phyloP scores from a whole-genome alignment of 225 moss, liverwort and hornwort species.

The Asterella californica region DNA sequence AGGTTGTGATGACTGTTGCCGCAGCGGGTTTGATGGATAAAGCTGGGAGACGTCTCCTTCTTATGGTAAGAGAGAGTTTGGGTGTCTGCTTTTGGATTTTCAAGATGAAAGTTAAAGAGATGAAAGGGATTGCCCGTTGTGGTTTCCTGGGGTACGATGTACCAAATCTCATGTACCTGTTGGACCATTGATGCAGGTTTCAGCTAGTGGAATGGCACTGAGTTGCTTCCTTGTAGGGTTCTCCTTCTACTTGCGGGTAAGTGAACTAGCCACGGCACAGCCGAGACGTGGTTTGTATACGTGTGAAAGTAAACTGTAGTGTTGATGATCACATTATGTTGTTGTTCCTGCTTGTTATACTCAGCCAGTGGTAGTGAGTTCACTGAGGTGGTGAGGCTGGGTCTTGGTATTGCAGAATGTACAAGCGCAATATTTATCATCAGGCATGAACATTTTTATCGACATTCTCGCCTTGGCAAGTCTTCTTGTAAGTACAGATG shows the following conservation, averaged over 20 bases:
- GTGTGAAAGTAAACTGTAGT: background rate
- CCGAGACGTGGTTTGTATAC: background rate
- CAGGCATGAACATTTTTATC: slow-evolving; percentile 64
- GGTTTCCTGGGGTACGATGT: background rate
- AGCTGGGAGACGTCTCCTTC: slow-evolving; percentile 82
- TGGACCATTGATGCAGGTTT: slow-evolving; percentile 46
- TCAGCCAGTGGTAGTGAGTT: background rate
- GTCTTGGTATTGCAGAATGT: slow-evolving; percentile 18
- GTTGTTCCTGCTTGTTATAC: background rate
- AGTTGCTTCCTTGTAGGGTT: slow-evolving; percentile 73
- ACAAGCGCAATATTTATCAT: slow-evolving; percentile 30
- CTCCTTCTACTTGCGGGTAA: slow-evolving; percentile 78
- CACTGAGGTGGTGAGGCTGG: background rate
- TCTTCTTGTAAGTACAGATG: slow-evolving; percentile 55
- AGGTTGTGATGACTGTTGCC: slow-evolving; percentile 67
- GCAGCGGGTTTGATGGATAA: slow-evolving; percentile 81
- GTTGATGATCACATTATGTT: background rate
- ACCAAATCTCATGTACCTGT: background rate
- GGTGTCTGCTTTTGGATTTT: background rate
- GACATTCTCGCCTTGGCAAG: slow-evolving; percentile 63
- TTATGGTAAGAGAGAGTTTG: slow-evolving; percentile 51
- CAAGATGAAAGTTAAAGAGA: background rate
- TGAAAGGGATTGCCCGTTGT: background rate
- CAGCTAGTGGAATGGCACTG: slow-evolving; percentile 74
- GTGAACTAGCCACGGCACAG: background rate